phyloP scores from a whole-genome alignment of 2,329 filamentous ascomycete genomes.

The Tolypocladium album region DNA sequence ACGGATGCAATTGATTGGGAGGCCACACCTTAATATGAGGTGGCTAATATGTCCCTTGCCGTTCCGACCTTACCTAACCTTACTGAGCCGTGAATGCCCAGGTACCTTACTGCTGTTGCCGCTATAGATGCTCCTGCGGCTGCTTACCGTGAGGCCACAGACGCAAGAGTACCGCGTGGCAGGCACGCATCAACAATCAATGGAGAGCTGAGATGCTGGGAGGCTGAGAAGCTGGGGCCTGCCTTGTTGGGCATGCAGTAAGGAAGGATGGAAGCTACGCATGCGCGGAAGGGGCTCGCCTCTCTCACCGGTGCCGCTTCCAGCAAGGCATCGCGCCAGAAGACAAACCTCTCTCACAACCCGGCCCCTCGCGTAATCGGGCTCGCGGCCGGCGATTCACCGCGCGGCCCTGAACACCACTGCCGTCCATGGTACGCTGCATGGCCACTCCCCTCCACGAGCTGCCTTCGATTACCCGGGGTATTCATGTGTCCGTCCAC shows the following conservation, averaged over 20 bases:
- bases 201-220: background rate
- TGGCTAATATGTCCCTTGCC: no score
- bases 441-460: background rate
- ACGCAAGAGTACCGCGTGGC: background rate
- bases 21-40: no score
- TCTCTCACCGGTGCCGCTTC: background rate
- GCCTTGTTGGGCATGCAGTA: background rate
- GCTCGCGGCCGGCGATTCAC: background rate
- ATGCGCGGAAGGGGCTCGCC: background rate
- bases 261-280: background rate
- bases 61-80: no score
- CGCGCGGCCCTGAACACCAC: background rate
- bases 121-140: background rate
- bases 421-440: background rate
- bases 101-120: background rate
- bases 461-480: background rate
- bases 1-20: background rate
- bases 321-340: background rate
- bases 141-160: background rate
- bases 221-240: background rate
- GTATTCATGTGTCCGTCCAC: background rate
- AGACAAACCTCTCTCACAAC: background rate
- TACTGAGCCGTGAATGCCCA: no score
- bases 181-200: background rate
- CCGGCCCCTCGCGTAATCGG: background rate